A percentile compares a stretch with the other conserved stretches of the same genome.
phyloP scores from a whole-genome alignment of 164 flowering plant genomes.

The Dillenia suffruticosa region DNA sequence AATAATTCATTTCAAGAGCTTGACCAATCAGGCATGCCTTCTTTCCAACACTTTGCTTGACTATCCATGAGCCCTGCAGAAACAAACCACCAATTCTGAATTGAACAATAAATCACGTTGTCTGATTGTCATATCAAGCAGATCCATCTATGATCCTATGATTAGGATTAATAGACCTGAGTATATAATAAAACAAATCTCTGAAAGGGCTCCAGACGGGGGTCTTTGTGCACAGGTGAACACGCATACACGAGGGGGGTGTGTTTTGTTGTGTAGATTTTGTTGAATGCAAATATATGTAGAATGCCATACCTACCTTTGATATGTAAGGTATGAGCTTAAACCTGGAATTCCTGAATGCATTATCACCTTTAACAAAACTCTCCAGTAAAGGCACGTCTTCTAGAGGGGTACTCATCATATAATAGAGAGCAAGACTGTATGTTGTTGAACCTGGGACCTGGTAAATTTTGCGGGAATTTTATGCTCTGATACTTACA shows the following conservation, averaged over 20 bases:
- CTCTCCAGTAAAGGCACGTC: constrained; percentile 58
- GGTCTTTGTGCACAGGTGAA: too few relatives aligned
- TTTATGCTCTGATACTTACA: not conserved
- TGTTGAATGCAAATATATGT: too few relatives aligned
- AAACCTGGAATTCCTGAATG: constrained; percentile 83
- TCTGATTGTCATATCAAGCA: too few relatives aligned
- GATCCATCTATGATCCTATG: too few relatives aligned
- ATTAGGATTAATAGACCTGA: too few relatives aligned
- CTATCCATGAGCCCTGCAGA: constrained; percentile 90
- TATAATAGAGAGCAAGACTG: constrained; percentile 62
- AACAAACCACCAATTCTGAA: not conserved
- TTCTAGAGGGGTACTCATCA: constrained; percentile 61
- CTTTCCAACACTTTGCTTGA: constrained; percentile 95
- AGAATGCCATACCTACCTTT: constrained; percentile 40
- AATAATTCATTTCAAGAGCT: constrained; percentile 84
- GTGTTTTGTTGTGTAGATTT: too few relatives aligned
- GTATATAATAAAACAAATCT: too few relatives aligned
- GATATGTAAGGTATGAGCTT: constrained; percentile 95
- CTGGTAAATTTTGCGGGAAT: constrained; percentile 26
- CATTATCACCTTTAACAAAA: constrained; percentile 82
- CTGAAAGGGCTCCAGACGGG: too few relatives aligned
- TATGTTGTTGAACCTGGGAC: constrained; percentile 81
- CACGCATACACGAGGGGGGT: too few relatives aligned
- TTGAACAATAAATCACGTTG: too few relatives aligned
- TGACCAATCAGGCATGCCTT: constrained; percentile 89